Evolutionary conservation across 768 basidiomycete species (phyloP).

Genomic region (Trametes cinnabarina): DNA sequence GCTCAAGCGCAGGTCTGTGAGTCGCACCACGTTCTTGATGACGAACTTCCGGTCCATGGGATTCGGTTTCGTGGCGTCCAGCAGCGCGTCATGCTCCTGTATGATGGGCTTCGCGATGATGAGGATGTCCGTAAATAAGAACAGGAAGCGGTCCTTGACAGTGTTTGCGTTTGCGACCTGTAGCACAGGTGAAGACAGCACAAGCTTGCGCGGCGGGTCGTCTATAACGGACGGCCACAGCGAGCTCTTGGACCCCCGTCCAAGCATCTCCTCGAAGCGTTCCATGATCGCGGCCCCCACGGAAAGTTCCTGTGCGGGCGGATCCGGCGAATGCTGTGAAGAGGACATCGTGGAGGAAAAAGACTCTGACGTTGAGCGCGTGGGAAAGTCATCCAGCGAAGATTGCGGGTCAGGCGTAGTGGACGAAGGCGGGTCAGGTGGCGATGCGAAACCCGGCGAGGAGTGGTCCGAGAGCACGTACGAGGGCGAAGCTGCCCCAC

Average conservation of each 20-base stretch:
- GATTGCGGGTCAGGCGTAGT: constrained; percentile 79
- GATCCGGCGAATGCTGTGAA: constrained; percentile 58
- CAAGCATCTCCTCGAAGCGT: constrained; percentile 68
- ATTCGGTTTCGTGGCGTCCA: constrained; percentile 56
- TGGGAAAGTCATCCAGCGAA: constrained; percentile 68
- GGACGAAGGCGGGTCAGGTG: constrained; percentile 56
- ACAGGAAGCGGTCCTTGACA: constrained; percentile 93
- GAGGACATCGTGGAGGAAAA: constrained; percentile 60
- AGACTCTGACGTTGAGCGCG: constrained; percentile 68
- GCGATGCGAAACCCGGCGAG: constrained; percentile 29
- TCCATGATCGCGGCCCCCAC: constrained; percentile 59
- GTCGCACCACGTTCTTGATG: constrained; percentile 85
- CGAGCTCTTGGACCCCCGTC: constrained; percentile 53
- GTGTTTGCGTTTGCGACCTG: constrained; percentile 94
- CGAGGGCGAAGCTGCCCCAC: constrained; percentile 20
- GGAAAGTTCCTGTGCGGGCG: constrained; percentile 34
- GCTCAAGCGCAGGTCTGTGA: constrained; percentile 65
- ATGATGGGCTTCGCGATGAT: constrained; percentile 89
- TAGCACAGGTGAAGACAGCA: constrained; percentile 81
- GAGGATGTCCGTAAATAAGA: constrained; percentile 95
- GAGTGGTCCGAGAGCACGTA: constrained; percentile 19
- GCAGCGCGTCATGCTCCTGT: constrained; percentile 60
- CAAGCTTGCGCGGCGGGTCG: constrained; percentile 81
- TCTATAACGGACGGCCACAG: constrained; percentile 69
- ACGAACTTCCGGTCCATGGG: constrained; percentile 72